Conservation (phyloP, 345 rosid species). For the Diplotaxis tenuifolia region DNA sequence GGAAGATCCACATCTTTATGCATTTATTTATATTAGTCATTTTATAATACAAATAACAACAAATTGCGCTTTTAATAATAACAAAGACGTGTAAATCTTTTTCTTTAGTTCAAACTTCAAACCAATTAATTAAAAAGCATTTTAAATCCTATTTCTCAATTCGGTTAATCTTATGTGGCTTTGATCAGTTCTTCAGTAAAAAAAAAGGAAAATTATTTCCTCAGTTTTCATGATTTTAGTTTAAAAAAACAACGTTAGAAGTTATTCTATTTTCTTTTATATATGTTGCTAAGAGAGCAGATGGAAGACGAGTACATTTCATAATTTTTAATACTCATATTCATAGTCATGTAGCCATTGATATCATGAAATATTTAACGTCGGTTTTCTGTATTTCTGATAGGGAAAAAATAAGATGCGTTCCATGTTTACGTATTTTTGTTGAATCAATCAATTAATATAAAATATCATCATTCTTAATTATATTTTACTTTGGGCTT, state of each 20-base stretch:
- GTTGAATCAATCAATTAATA: neutral
- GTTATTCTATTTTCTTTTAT: neutral
- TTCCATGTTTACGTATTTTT: neutral
- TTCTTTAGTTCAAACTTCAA: neutral
- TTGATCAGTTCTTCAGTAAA: neutral
- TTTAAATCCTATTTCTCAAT: neutral
- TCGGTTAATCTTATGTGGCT: neutral
- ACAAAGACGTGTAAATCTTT: neutral
- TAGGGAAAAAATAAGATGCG: neutral
- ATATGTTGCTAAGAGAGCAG: neutral
- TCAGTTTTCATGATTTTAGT: neutral
- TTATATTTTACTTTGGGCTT: neutral
- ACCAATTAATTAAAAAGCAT: neutral
- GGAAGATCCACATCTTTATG: constrained; percentile 2
- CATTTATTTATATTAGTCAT: neutral
- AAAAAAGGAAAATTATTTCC: too few relatives aligned
- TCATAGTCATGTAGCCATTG: neutral
- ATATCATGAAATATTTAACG: neutral
- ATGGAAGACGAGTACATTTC: neutral
- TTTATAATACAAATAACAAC: neutral
- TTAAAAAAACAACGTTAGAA: neutral
- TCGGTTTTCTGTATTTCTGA: neutral
- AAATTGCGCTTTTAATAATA: neutral
- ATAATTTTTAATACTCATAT: neutral
- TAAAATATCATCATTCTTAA: neutral